These are phyloP conservation scores for Aurantiochytrium sp. DNA, from an alignment of 108 stramenopile genomes.

Conservation along the genomic window DNA sequence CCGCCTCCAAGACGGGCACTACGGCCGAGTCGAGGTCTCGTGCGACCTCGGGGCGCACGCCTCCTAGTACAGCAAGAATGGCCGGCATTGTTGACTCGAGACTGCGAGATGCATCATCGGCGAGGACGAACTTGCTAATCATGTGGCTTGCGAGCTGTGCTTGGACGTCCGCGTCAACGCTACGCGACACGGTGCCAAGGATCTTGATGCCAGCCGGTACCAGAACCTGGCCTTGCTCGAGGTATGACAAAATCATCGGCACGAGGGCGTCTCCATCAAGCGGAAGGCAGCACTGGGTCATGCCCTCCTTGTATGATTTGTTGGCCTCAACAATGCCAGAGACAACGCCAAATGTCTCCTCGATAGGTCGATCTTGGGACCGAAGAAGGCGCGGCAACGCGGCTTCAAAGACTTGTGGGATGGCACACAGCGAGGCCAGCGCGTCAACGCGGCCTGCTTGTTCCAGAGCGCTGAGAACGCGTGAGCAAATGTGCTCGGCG, in stretches of 20 bases:
- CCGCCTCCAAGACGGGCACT: background rate
- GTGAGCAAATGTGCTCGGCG: background rate
- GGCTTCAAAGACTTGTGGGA: background rate
- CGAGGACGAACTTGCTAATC: background rate
- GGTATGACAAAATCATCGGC: background rate
- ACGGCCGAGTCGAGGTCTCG: background rate
- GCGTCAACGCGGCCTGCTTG: background rate
- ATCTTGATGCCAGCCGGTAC: background rate
- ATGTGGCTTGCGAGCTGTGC: background rate
- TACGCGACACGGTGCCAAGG: background rate
- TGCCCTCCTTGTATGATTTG: background rate
- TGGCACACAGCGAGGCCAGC: background rate
- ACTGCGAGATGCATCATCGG: background rate
- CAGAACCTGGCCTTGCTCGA: background rate
- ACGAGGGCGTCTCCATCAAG: background rate
- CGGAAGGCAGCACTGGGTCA: background rate
- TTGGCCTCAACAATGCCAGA: background rate
- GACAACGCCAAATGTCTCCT: background rate
- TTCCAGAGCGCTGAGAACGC: background rate
- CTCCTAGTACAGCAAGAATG: background rate
- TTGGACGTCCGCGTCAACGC: background rate
- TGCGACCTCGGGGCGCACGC: background rate
- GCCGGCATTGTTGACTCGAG: background rate
- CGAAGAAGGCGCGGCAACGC: background rate
- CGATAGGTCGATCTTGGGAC: background rate